phyloP scores from a whole-genome alignment of 768 basidiomycete species.

The Russula virescens region DNA sequence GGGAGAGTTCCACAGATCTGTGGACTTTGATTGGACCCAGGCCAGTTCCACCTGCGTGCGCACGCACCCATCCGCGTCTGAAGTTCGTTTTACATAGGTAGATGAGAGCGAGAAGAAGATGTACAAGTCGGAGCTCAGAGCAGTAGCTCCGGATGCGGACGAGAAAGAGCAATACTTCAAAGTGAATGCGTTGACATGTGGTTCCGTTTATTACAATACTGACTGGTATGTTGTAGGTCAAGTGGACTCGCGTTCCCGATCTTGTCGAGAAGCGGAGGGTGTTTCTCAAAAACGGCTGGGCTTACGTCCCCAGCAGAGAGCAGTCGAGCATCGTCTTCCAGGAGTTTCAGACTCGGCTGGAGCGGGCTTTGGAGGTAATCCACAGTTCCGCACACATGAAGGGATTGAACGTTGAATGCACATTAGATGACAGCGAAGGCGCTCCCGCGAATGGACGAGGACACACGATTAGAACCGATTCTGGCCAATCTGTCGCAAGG shows the following conservation, averaged over 20 bases:
- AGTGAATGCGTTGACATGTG: constrained; percentile 36
- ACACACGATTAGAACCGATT: constrained; percentile 83
- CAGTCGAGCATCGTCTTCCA: constrained; percentile 83
- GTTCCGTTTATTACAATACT: constrained; percentile 1
- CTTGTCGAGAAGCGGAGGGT: constrained; percentile 79
- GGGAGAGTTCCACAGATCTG: constrained; percentile 55
- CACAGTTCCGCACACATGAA: background rate
- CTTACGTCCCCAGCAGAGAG: constrained; percentile 77
- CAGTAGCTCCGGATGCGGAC: constrained; percentile 35
- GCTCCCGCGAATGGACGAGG: constrained; percentile 90
- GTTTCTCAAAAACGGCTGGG: constrained; percentile 71
- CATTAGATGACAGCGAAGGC: constrained; percentile 74
- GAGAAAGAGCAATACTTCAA: constrained; percentile 66
- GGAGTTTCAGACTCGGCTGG: constrained; percentile 72
- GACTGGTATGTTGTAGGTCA: constrained; percentile 51
- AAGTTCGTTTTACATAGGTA: constrained; percentile 42
- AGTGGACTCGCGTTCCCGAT: constrained; percentile 93
- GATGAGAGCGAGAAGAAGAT: constrained; percentile 47
- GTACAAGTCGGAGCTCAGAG: constrained; percentile 44
- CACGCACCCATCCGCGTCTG: constrained; percentile 1
- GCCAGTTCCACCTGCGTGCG: constrained; percentile 34
- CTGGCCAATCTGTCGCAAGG: constrained; percentile 89
- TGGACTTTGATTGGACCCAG: constrained; percentile 58
- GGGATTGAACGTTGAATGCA: background rate
- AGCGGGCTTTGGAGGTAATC: constrained; percentile 67